Conservation (phyloP, 2,329 filamentous ascomycete species). For the Sarocladium kiliense region DNA sequence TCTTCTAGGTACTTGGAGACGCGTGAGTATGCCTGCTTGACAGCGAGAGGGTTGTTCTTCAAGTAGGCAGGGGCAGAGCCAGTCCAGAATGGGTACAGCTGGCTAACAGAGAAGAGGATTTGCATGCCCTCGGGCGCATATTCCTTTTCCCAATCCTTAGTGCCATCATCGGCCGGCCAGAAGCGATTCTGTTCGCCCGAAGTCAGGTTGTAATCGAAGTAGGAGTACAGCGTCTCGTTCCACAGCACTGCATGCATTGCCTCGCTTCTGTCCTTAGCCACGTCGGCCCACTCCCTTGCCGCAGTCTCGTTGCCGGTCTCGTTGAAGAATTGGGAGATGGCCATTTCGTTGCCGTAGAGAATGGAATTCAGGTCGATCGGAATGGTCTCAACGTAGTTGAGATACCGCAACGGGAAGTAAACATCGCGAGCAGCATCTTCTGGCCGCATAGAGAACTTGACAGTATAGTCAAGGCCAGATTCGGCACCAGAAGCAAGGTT, state of each 20-base stretch:
- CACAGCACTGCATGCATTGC: conserved; percentile 61
- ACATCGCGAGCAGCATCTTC: conserved; percentile 52
- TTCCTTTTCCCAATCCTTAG: conserved; percentile 19
- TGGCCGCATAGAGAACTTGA: conserved; percentile 54
- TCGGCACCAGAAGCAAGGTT: conserved; percentile 63
- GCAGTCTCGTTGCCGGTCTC: conserved; percentile 43
- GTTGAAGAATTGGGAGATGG: conserved; percentile 51
- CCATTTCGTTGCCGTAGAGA: conserved; percentile 59
- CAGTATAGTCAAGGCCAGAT: conserved; percentile 59
- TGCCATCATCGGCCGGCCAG: conserved; percentile 42
- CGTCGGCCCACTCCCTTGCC: conserved; percentile 42
- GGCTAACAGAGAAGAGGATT: conserved; percentile 51
- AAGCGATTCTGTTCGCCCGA: conserved; percentile 51
- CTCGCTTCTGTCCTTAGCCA: conserved; percentile 48
- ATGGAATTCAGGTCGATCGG: conserved; percentile 66
- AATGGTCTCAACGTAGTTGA: conserved; percentile 54
- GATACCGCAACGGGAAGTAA: conserved; percentile 60
- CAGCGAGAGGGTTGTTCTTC: conserved; percentile 52
- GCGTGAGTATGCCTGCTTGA: conserved; percentile 48
- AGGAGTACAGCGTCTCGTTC: conserved; percentile 57
- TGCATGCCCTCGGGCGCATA: conserved; percentile 50
- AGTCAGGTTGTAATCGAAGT: conserved; percentile 67
- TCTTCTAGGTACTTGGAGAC: conserved; percentile 47
- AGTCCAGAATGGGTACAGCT: conserved; percentile 67
- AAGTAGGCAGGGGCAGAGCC: conserved; percentile 55